Conservation (phyloP, 805 yeast genomes). For the Danielozyma ontarioensis region DNA sequence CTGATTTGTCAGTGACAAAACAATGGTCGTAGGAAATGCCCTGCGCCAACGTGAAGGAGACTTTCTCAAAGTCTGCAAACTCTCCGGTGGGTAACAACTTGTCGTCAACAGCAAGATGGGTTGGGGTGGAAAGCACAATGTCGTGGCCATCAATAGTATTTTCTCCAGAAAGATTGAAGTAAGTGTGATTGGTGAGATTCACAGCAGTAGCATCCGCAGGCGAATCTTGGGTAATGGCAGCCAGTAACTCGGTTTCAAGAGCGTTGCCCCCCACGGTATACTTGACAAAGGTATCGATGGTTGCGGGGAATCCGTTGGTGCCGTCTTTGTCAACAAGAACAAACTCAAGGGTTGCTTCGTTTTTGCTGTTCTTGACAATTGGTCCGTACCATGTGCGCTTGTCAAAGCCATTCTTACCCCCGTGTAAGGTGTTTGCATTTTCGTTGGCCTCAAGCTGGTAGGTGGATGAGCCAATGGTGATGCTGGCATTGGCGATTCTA, state of each 20-base stretch:
- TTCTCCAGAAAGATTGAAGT: slow-evolving; percentile 44
- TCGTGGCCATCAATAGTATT: slow-evolving; percentile 26
- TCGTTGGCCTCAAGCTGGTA: slow-evolving; percentile 42
- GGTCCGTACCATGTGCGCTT: slow-evolving; percentile 52
- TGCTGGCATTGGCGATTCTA: slow-evolving; percentile 44
- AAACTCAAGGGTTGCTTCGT: slow-evolving; percentile 30
- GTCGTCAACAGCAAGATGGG: slow-evolving; percentile 38
- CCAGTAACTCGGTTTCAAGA: slow-evolving; percentile 47
- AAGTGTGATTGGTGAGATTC: slow-evolving; percentile 59
- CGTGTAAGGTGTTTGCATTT: slow-evolving; percentile 40
- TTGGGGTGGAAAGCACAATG: slow-evolving; percentile 31
- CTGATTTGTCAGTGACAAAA: slow-evolving; percentile 38
- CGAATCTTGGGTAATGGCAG: slow-evolving; percentile 22
- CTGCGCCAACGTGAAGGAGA: slow-evolving; percentile 2
- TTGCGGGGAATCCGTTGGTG: slow-evolving; percentile 59
- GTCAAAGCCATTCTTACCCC: slow-evolving; percentile 51
- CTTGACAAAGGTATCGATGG: slow-evolving; percentile 39
- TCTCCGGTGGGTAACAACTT: slow-evolving; percentile 44
- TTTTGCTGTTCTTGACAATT: slow-evolving; percentile 27
- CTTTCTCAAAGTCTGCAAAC: slow-evolving; percentile 5
- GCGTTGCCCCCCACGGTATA: slow-evolving; percentile 35
- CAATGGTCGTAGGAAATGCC: slow-evolving; percentile 36
- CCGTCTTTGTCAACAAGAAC: slow-evolving; percentile 41
- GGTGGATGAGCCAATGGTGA: slow-evolving; percentile 34
- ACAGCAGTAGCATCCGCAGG: slow-evolving; percentile 43